Conservation (phyloP, 2,329 filamentous ascomycete species). For the Penicillium occitanis region DNA sequence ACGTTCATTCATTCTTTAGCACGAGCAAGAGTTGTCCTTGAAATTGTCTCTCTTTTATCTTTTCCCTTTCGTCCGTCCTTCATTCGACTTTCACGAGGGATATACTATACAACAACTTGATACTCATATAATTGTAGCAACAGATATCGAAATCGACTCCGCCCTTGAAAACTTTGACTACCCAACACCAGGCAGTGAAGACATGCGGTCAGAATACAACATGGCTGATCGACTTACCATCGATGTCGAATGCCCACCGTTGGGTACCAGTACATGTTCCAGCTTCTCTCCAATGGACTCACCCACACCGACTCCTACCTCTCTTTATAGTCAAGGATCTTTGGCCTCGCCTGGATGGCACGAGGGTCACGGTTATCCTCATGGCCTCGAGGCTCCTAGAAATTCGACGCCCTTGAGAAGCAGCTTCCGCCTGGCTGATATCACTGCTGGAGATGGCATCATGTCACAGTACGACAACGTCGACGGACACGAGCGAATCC, state of each 20-base stretch:
- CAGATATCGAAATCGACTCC: slow-evolving; percentile 29
- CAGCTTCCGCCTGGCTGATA: slow-evolving; percentile 38
- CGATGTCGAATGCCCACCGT: slow-evolving; percentile 40
- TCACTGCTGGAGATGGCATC: slow-evolving; percentile 36
- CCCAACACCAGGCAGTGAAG: slow-evolving; percentile 34
- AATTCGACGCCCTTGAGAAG: slow-evolving; percentile 36
- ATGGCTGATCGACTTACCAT: slow-evolving; percentile 40
- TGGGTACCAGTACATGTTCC: slow-evolving; percentile 42
- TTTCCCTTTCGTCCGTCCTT: slow-evolving; percentile 22
- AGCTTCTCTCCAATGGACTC: slow-evolving; percentile 44
- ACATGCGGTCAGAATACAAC: slow-evolving; percentile 41
- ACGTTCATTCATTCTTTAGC: slow-evolving; percentile 24
- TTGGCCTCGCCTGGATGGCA: slow-evolving; percentile 40
- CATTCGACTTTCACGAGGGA: slow-evolving; percentile 22
- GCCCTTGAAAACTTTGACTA: slow-evolving; percentile 29
- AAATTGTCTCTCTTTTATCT: slow-evolving; percentile 12
- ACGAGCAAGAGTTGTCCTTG: slow-evolving; percentile 19
- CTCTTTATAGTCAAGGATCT: slow-evolving; percentile 40
- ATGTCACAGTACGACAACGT: slow-evolving; percentile 35
- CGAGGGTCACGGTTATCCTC: slow-evolving; percentile 31
- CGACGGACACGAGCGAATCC: slow-evolving; percentile 37
- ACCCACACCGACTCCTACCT: slow-evolving; percentile 41
- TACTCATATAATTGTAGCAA: slow-evolving; percentile 31
- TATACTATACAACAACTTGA: slow-evolving; percentile 16
- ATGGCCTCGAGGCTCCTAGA: slow-evolving; percentile 31